phyloP scores from a whole-genome alignment of 176 grass and related monocot genomes.

The Eragrostis nindensis region DNA sequence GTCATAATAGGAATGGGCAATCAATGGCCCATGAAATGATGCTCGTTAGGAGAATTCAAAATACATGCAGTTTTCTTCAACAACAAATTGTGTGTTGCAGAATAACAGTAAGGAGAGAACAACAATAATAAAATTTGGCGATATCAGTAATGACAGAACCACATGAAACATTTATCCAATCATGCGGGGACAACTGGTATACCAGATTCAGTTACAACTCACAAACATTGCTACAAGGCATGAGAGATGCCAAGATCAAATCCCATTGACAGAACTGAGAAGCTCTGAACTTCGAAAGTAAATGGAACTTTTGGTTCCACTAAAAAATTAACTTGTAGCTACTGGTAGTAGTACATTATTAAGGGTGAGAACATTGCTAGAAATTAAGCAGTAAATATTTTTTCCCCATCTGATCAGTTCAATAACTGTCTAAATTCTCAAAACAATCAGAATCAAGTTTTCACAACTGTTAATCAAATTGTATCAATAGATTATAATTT shows the following conservation, averaged over 20 bases:
- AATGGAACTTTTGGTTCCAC: neutral
- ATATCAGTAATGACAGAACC: conserved; percentile 13
- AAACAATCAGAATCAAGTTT: conserved; percentile 5
- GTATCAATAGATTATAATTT: neutral
- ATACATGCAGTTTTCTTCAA: neutral
- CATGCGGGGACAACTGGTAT: neutral
- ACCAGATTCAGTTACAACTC: neutral
- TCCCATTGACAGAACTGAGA: neutral
- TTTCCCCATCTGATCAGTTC: neutral
- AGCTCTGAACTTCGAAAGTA: neutral
- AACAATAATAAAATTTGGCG: neutral
- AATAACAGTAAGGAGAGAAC: neutral
- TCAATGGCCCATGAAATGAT: neutral
- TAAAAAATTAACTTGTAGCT: neutral
- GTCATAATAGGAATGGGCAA: neutral
- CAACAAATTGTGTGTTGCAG: neutral
- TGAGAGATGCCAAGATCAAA: neutral
- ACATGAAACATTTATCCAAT: neutral
- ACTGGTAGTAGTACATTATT: neutral
- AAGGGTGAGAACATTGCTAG: neutral
- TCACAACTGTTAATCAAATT: neutral
- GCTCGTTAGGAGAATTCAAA: neutral
- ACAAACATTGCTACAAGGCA: neutral
- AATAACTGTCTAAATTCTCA: neutral
- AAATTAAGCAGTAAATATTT: neutral